Evolutionary conservation across 129 eudicot genomes (phyloP).

Genomic region (Escallonia rubra): DNA sequence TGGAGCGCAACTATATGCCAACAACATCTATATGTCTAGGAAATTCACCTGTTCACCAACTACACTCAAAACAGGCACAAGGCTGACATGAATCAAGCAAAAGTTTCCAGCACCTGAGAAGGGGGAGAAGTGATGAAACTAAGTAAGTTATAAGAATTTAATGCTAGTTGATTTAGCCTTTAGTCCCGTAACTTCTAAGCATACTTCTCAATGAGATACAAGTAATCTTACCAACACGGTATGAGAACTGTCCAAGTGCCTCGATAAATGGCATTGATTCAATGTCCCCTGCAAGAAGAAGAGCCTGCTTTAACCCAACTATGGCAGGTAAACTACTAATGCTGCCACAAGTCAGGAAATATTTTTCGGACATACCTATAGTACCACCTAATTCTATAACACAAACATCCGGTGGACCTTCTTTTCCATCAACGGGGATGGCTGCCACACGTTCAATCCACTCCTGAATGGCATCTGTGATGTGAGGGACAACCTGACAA

Average conservation of each 20-base stretch:
- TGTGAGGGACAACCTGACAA: conserved; percentile 88
- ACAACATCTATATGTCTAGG: neutral
- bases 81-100: conserved; percentile 94
- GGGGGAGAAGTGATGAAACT: neutral
- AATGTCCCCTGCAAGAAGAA: conserved; percentile 65
- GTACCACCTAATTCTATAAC: conserved; percentile 99
- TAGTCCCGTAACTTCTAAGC: no score
- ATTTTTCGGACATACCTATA: conserved; percentile 43
- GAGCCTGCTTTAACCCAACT: neutral
- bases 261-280: conserved; percentile 97
- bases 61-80: conserved; percentile 87
- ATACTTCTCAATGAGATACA: no score
- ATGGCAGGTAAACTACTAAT: neutral
- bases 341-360: neutral
- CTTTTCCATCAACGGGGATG: conserved; percentile 89
- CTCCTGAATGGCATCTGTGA: conserved; percentile 95
- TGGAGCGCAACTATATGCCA: neutral
- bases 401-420: conserved; percentile 97
- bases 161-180: neutral
- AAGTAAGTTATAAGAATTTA: neutral
- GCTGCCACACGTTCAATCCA: conserved; percentile 93
- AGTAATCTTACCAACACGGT: conserved; percentile 70
- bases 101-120: conserved; percentile 80
- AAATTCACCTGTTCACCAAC: conserved; percentile 89
- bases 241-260: conserved; percentile 92